Base-by-base conservation (phyloP, 2,329 filamentous ascomycete genomes). In the Xylaria sp. region DNA sequence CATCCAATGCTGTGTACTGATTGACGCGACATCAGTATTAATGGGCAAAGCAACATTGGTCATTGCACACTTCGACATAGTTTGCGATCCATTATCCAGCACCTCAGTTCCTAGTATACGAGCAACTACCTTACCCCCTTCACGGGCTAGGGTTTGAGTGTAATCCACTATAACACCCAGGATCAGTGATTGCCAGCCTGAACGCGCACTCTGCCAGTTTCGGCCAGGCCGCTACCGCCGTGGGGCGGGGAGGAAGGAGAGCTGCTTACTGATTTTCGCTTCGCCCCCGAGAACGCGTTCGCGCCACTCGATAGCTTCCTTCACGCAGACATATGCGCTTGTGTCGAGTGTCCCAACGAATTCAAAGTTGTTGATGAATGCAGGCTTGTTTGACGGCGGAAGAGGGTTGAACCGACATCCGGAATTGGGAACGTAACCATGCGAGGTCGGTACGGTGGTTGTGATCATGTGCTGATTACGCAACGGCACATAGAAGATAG, bases 291-390 rank as follows among this genome's bases (percentile, higher is more conserved):
- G 86, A 13, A 87, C 83, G 50, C 89, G 83, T 29, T 84, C 75
- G 1, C 94, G 87, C 86, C 92, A 97, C 53, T 85, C 80, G 27
- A 97, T 81, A 0, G 91, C 89, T 9, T 91, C 88, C 9, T 89
- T 87, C 17, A 96, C 84, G 74, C 90, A 93, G 0, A 93, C 81
- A 70, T 90, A 95, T 0, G 92, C 87, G 4, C 87, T 83, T 67
- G 87, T 89, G 73, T 97, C 94, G 5, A 89, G 78, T 0, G 94
- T 96, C 11, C 91, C 93, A 2, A 91, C 85, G 69, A 90, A 95
- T 73, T 93, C 87, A 74, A 97, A 97, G 49, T 89, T 88, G 13
- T 77, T 80, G 17, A 93, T 85, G 69, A 92, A 97, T 0, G 78
- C 75, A 9, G 85, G 85, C 73, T 90, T 90, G 5, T 65, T 51